phyloP scores from a whole-genome alignment of 129 eudicot species.

The sunflower (Helianthus annuus) region DNA sequence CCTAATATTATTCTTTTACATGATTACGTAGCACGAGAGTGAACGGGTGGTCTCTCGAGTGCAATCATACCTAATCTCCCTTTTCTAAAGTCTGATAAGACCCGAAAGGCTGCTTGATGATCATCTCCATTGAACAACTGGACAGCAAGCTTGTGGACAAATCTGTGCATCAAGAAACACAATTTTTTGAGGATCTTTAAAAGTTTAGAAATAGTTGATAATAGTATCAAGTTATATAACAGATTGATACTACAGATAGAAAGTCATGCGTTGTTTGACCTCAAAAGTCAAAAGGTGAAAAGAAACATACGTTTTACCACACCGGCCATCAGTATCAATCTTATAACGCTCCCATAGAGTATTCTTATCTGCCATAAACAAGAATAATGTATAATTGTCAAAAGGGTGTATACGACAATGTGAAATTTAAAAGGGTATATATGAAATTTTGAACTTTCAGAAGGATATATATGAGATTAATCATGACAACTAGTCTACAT shows the following conservation, averaged over 20 bases:
- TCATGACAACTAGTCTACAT: background rate
- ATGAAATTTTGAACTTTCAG: background rate
- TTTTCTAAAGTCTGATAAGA: constrained; percentile 82
- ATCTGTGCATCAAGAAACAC: constrained; percentile 44
- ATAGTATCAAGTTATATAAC: background rate
- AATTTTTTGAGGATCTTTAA: background rate
- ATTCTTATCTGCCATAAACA: constrained; percentile 52
- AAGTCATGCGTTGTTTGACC: background rate
- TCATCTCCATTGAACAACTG: constrained; percentile 82
- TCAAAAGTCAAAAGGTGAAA: constrained; percentile 1
- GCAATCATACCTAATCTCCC: constrained; percentile 82
- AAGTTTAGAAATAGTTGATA: background rate
- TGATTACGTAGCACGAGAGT: constrained; percentile 15
- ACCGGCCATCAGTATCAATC: constrained; percentile 60
- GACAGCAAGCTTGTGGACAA: constrained; percentile 70
- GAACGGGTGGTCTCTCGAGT: constrained; percentile 84
- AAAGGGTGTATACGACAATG: background rate
- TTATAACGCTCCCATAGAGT: constrained; percentile 80
- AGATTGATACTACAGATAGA: background rate
- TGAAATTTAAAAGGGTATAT: background rate
- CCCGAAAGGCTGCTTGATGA: constrained; percentile 89
- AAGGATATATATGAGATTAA: background rate
- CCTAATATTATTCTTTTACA: background rate
- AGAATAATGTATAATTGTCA: constrained; percentile 10
- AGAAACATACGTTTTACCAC: constrained; percentile 79